phyloP scores from a whole-genome alignment of 257 asterid genomes.

The Nicotiana paniculata region DNA sequence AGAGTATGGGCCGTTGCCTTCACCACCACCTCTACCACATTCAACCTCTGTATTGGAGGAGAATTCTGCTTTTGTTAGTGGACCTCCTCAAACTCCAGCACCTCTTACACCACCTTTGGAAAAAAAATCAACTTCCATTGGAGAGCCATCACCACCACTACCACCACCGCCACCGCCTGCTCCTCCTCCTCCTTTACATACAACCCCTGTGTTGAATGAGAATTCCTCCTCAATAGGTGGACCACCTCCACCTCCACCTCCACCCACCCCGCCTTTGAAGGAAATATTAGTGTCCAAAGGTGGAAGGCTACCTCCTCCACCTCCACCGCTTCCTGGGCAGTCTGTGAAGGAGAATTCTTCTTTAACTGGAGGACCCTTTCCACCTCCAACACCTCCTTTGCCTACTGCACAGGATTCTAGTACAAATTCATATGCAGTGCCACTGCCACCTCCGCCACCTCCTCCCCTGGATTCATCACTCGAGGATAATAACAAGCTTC shows the following conservation, averaged over 20 bases:
- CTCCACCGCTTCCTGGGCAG: constrained; percentile 17
- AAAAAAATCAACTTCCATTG: constrained; percentile 12
- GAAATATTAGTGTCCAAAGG: neutral
- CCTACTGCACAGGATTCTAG: neutral
- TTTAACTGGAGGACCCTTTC: constrained; percentile 6
- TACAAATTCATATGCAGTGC: constrained; percentile 18
- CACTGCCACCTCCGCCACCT: constrained; percentile 21
- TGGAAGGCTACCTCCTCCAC: neutral
- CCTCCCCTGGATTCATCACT: constrained; percentile 11
- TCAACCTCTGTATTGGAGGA: constrained; percentile 16
- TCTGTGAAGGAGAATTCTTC: constrained; percentile 11
- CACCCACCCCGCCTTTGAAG: neutral
- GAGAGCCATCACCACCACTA: constrained; percentile 14
- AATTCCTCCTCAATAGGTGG: constrained; percentile 9
- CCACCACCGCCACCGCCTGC: constrained; percentile 15
- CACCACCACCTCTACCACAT: constrained; percentile 12
- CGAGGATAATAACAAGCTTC: neutral
- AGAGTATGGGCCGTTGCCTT: constrained; percentile 8
- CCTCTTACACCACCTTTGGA: constrained; percentile 7
- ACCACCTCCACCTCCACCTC: constrained; percentile 13
- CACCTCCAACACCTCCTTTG: constrained; percentile 13
- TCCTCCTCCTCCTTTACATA: neutral
- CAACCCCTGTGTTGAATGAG: neutral
- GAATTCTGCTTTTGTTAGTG: neutral
- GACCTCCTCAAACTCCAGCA: constrained; percentile 12